Evolutionary conservation across 1,284 basidiomycete genomes (phyloP).

Genomic region (Fistulinella cinereoalba): DNA sequence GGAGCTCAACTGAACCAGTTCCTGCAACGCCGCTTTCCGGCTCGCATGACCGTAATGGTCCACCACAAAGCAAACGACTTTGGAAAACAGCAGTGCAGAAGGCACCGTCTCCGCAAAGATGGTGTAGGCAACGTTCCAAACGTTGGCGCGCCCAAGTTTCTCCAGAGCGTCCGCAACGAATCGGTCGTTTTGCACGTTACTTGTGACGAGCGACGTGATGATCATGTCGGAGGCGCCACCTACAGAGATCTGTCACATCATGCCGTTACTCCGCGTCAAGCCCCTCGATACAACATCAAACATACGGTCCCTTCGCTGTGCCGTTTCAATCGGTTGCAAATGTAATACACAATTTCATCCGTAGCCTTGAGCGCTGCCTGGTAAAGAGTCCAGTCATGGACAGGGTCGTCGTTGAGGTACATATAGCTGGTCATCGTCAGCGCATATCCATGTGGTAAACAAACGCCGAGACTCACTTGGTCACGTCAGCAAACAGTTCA

Average conservation of each 20-base stretch:
- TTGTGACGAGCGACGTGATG: slow-evolving; percentile 21
- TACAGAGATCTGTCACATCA: slow-evolving; percentile 18
- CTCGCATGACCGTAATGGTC: slow-evolving; percentile 58
- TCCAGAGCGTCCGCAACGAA: slow-evolving; percentile 19
- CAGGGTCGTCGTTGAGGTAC: slow-evolving; percentile 54
- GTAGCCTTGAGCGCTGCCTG: slow-evolving; percentile 44
- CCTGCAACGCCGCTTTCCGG: slow-evolving; percentile 38
- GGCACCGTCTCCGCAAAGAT: slow-evolving; percentile 50
- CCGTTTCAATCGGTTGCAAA: slow-evolving; percentile 40
- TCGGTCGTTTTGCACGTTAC: slow-evolving; percentile 25
- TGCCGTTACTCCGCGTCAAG: background rate
- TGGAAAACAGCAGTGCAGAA: slow-evolving; percentile 51
- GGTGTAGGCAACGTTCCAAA: slow-evolving; percentile 20
- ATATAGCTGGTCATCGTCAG: slow-evolving; percentile 47
- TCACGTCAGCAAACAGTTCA: slow-evolving; percentile 51
- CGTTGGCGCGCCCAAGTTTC: background rate
- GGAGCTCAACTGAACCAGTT: slow-evolving; percentile 41
- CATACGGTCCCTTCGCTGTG: slow-evolving; percentile 27
- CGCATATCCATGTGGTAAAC: background rate
- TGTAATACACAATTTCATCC: slow-evolving; percentile 39
- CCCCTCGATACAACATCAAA: background rate
- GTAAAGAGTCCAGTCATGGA: slow-evolving; percentile 58
- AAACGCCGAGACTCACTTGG: slow-evolving; percentile 41
- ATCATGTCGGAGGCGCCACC: slow-evolving; percentile 19
- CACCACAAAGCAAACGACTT: slow-evolving; percentile 55